Conservation (phyloP, 2,329 filamentous ascomycete species). For the Aciculosporium take region DNA sequence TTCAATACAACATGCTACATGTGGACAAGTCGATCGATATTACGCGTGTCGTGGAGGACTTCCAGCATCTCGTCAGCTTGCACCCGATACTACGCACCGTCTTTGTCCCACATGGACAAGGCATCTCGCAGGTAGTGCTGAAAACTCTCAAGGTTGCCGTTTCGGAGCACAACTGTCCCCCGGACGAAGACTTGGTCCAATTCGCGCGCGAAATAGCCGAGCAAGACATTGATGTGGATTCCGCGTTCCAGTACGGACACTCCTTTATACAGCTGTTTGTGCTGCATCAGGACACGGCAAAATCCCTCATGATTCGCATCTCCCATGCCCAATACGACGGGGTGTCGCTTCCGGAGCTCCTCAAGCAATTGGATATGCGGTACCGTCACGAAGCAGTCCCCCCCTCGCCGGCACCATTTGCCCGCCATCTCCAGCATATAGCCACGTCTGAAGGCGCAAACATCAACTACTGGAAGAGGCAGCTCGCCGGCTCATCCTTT, state of each 20-base stretch:
- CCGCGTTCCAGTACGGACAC: conserved; percentile 36
- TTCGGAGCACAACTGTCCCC: conserved; percentile 29
- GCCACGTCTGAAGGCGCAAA: conserved; percentile 24
- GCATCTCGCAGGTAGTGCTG: conserved; percentile 44
- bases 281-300: conserved; percentile 29
- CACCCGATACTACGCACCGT: conserved; percentile 55
- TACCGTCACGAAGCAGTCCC: conserved; percentile 16
- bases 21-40: conserved; percentile 37
- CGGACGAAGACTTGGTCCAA: conserved; percentile 10
- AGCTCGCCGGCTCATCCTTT: conserved; percentile 42
- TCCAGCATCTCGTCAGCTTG: conserved; percentile 39
- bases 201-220: conserved; percentile 18
- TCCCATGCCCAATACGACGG: conserved; percentile 1
- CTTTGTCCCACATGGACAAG: conserved; percentile 38
- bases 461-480: conserved; percentile 45
- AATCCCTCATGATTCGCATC: conserved; percentile 17
- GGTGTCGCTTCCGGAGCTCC: conserved; percentile 24
- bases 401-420: conserved; percentile 26
- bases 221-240: neutral
- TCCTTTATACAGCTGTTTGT: conserved; percentile 43
- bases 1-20: conserved; percentile 51
- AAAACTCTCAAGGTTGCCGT: conserved; percentile 28
- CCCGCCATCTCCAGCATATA: conserved; percentile 30
- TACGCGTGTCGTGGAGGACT: conserved; percentile 32
- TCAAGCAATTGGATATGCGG: conserved; percentile 43